Conservation (phyloP, 805 yeast genomes). For the Saturnispora besseyi region DNA sequence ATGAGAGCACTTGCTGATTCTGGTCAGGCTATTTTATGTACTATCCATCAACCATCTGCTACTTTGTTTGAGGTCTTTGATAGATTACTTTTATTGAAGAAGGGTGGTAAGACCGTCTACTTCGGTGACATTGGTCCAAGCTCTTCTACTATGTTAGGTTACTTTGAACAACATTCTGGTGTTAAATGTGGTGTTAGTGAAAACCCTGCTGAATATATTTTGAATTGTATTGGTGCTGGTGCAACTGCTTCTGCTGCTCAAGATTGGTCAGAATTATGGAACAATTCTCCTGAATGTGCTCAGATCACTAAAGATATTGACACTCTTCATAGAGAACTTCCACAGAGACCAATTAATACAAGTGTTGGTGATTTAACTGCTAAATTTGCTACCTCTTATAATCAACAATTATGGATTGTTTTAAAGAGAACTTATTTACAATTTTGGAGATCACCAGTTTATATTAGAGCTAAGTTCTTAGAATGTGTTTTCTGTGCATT, state of each 20-base stretch:
- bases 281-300: conserved; percentile 27
- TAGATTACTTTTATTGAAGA: conserved; percentile 37
- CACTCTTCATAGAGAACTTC: conserved; percentile 22
- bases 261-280: conserved; percentile 65
- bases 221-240: conserved; percentile 73
- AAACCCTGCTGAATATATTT: conserved; percentile 70
- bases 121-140: conserved; percentile 45
- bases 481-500: conserved; percentile 36
- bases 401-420: conserved; percentile 30
- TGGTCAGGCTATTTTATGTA: conserved; percentile 48
- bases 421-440: conserved; percentile 32
- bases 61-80: conserved; percentile 36
- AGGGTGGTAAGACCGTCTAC: conserved; percentile 45
- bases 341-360: conserved; percentile 19
- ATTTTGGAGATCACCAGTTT: conserved; percentile 43
- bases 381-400: conserved; percentile 40
- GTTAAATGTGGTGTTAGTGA: conserved; percentile 52
- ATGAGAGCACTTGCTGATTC: conserved; percentile 40
- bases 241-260: conserved; percentile 54
- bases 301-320: conserved; percentile 27
- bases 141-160: conserved; percentile 34
- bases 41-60: conserved; percentile 46
- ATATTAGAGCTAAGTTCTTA: conserved; percentile 42
- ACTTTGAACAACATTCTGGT: conserved; percentile 49
- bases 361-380: conserved; percentile 23